A percentile compares a stretch with the other conserved stretches of the same genome.
Conservation (phyloP, 495 filamentous ascomycete species). For the Penicillium fimorum region DNA sequence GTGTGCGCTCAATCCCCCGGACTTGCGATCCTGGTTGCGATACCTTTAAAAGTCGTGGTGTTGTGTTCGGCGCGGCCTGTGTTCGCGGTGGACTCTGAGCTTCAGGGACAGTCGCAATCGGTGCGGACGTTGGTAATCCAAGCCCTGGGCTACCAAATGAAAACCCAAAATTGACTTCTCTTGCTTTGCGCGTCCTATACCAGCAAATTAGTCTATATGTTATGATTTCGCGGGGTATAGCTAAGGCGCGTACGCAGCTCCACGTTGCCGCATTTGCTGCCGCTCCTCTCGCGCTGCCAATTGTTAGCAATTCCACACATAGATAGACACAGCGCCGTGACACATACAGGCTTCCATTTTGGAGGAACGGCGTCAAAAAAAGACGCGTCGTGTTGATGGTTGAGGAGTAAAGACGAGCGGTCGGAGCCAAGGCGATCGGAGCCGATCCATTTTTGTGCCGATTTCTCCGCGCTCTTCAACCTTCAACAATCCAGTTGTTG, state of each 20-base stretch:
- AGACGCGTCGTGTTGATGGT: conserved; percentile 36
- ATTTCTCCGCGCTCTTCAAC: conserved; percentile 27
- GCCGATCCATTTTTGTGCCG: conserved; percentile 33
- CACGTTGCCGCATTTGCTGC: conserved; percentile 58
- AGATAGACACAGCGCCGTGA: neutral
- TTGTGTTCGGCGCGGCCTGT: conserved; percentile 15
- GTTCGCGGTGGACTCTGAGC: conserved; percentile 20
- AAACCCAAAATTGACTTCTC: conserved; percentile 52
- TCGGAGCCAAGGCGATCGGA: conserved; percentile 23
- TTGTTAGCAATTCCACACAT: conserved; percentile 21
- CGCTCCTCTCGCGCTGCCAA: conserved; percentile 52
- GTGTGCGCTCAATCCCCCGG: conserved; percentile 16
- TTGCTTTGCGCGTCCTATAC: conserved; percentile 46
- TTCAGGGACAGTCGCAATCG: conserved; percentile 22
- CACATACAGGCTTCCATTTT: conserved; percentile 46
- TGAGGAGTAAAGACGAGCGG: conserved; percentile 24
- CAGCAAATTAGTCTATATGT: conserved; percentile 21
- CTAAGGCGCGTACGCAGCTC: conserved; percentile 51
- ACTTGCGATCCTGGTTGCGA: conserved; percentile 16
- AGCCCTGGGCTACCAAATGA: conserved; percentile 38
- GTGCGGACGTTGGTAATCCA: conserved; percentile 14
- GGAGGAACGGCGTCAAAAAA: conserved; percentile 36
- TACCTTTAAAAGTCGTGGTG: conserved; percentile 7
- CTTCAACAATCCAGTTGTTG: conserved; percentile 1
- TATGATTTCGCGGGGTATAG: conserved; percentile 34